Evolutionary conservation across 495 filamentous ascomycete genomes (phyloP), one percentile per base, ranked within the genome.

Genomic region (Neurospora sp.): DNA sequence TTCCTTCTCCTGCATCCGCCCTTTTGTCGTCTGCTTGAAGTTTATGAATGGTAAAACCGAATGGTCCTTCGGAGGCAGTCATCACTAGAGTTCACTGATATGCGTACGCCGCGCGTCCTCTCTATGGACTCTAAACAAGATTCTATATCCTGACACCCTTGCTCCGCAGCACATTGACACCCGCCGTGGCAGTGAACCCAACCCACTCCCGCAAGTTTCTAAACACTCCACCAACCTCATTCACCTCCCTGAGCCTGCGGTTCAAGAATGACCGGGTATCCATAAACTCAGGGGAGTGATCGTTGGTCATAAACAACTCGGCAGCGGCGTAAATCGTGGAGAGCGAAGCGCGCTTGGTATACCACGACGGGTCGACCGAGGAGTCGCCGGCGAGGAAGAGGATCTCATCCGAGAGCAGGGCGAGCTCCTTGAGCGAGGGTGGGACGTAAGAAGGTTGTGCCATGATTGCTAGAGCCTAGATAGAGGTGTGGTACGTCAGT

Each of bases 301-400:
- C 96, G 62, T 91, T 91, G 18, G 94, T 98, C 95, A 98, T 97
- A 82, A 94, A 94, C 4, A 97, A 84, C 81, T 99, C 96, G 38
- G 91, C 88, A 46, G 90, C 91, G 35, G 93, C 92, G 79, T 98
- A 99, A 76, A 97, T 89, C 12, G 89, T 86, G 4, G 91, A 88
- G 6, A 98, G 84, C 2, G 89, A 89, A 7, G 91, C 88, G 7
- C 96, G 90, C 80, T 96, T 96, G 72, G 94, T 92, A 80, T 98
- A 99, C 96, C 96, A 98, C 12, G 87, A 88, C 1, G 89, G 87
- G 79, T 98, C 95, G 75, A 97, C 92, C 16, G 89, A 88, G 5
- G 83, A 83, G 80, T 98, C 96, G 54, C 93, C 93, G 1, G 96
- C 89, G 3, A 97, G 89, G 76, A 87, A 92, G 80, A 91, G 90